Evolutionary conservation across 176 grass and related monocot species (phyloP), one percentile per base, ranked within the genome.

Genomic region (Cenchrus purpureus): DNA sequence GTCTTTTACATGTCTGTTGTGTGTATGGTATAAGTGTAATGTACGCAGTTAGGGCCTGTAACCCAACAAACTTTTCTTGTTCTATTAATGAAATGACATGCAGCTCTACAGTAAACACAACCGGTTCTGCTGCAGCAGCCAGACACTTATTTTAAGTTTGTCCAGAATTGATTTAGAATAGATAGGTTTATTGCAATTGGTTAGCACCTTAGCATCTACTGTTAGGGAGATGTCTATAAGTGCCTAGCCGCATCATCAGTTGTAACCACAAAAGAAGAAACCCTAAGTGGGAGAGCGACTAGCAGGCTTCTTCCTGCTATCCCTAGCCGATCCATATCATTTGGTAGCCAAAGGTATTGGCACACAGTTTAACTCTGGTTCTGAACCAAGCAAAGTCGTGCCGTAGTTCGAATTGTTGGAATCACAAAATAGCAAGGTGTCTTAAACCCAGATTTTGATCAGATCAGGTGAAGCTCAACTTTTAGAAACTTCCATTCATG

Each of bases 381-480:
- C 70, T 83, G 52, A 78, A 58, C 28, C 78, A 87, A 66, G 58
- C 58, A 73, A 58, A 63, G 22, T 65, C 22, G 12, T 79, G 53
- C 70, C 37, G 7, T 59, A 82, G 71, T 83, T 79, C 10, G 45
- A 28, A 79, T 71, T 88, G 25, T 57, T 76, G 72, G 54, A 62
- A 60, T 51, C 44, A 16, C 64, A 89, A 86, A 8, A 89, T 76
- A 81, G 8, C 29, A 85, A 48, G 37, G 70, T 71, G 50, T n/a
- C 49, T 77, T 71, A 70, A 78, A 62, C 31, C 45, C 7, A 81
- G 74, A 85, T 50, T 85, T 69, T 56, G 55, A 78, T 58, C n/a
- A 57, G 11, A 62, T 85, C 20, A 64, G 1, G 73, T 68, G 37
- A 40, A 40, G 59, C 51, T 68, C 51, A 68, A 51, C 67, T 67